phyloP scores from a whole-genome alignment of 371 early-diverging fungal genomes.

The Mucor piriformis region DNA sequence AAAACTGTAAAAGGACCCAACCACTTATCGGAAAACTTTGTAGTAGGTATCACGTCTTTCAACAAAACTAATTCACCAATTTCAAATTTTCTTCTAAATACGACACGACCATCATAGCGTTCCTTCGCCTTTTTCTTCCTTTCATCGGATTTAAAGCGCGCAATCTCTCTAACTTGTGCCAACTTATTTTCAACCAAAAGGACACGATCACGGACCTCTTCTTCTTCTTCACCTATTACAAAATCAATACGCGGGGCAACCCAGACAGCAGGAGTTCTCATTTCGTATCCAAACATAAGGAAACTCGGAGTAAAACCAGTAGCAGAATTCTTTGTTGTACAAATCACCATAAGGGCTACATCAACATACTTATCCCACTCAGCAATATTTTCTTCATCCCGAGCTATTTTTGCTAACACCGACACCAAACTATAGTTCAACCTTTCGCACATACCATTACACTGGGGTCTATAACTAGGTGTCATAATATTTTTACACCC shows the following conservation, averaged over 20 bases:
- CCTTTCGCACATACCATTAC: conserved; percentile 42
- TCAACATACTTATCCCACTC: conserved; percentile 21
- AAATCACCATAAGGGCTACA: conserved; percentile 11
- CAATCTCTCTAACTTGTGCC: neutral
- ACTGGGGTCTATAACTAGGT: conserved; percentile 34
- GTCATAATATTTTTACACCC: conserved; percentile 23
- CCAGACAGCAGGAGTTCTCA: conserved; percentile 27
- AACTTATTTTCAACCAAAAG: neutral
- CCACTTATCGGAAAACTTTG: conserved; percentile 24
- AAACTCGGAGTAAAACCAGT: conserved; percentile 15
- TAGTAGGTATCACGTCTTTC: neutral
- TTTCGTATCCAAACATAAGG: conserved; percentile 27
- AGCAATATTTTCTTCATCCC: neutral
- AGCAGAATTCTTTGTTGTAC: conserved; percentile 20
- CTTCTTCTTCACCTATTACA: conserved; percentile 21
- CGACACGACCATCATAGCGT: conserved; percentile 11
- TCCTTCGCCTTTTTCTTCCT: neutral
- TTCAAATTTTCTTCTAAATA: neutral
- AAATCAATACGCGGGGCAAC: conserved; percentile 23
- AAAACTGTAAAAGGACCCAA: conserved; percentile 18
- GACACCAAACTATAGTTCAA: conserved; percentile 27
- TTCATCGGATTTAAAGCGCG: conserved; percentile 3
- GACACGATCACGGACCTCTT: conserved; percentile 9
- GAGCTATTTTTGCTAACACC: conserved; percentile 13
- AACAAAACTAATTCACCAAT: conserved; percentile 23